Evolutionary conservation across 1,139 yeast genomes (phyloP).

Genomic region (Geotrichum restrictum): DNA sequence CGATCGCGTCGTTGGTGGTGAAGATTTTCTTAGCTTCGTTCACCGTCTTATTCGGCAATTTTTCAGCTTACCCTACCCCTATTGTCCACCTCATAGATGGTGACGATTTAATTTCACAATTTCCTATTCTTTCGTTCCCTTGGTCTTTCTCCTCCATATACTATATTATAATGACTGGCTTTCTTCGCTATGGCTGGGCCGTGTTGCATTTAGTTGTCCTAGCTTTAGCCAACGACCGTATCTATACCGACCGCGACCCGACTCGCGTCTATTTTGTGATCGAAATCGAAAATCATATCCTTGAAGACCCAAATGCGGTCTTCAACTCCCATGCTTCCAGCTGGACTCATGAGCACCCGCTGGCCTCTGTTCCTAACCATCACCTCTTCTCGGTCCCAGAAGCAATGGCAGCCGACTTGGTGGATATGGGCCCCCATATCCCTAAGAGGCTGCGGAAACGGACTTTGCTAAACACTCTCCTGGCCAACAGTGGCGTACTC

Average conservation of each 20-base stretch:
- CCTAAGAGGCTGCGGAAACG: constrained; percentile 10
- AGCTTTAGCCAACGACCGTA: constrained; percentile 13
- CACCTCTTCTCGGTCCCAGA: constrained; percentile 35
- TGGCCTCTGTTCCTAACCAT: constrained; percentile 35
- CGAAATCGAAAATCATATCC: constrained; percentile 26
- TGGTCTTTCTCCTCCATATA: not conserved
- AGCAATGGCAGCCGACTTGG: constrained; percentile 13
- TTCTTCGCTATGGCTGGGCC: constrained; percentile 17
- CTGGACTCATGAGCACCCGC: constrained; percentile 36
- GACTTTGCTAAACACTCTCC: not conserved
- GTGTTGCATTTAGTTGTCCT: constrained; percentile 2
- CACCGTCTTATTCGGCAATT: constrained; percentile 12
- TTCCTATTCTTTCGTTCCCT: not conserved
- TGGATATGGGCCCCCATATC: constrained; percentile 14
- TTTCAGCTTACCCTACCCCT: constrained; percentile 12
- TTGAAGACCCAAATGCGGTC: constrained; percentile 16
- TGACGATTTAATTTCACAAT: constrained; percentile 1
- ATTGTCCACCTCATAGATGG: constrained; percentile 9
- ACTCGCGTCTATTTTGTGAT: constrained; percentile 34
- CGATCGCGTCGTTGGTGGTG: not conserved
- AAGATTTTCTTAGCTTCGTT: constrained; percentile 5
- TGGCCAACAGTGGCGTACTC: constrained; percentile 16
- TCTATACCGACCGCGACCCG: constrained; percentile 8
- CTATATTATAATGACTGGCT: constrained; percentile 13
- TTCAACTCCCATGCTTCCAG: not conserved